Base-by-base conservation (phyloP, 1,284 basidiomycete species). In the Sporisorium scitamineum region DNA sequence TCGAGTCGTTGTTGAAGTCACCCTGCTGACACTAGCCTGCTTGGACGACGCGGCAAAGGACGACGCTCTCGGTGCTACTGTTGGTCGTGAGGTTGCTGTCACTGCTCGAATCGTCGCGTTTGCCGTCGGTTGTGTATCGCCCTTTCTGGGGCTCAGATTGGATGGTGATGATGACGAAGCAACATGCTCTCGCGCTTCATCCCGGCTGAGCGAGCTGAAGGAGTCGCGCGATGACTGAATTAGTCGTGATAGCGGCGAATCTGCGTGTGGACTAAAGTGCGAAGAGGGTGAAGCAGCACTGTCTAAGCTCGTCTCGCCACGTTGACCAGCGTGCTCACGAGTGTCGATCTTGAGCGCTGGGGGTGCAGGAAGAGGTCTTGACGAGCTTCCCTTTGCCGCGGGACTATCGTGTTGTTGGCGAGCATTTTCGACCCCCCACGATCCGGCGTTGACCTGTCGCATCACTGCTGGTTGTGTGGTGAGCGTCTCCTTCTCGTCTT, bases 171-270 rank as follows among this genome's bases (percentile, higher is more conserved):
- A 37, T 3, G 55, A 37, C 6, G 22, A 29, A 27, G 26, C 31
- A 4, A 53, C 22, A 8, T 41, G 55, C 41, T 61, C 44, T 20
- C 51, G 41, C 6, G 55, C 18, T 7, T 64, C 67, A 20, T 70
- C 61, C 10, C 61, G 54, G 32, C 29, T 58, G 31, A 62, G 45
- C 24, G 58, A 65, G 56, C 69, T 61, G 52, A 71, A 61, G 16
- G 59, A 62, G 14, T 71, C 67, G 37, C 72, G 31, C 11, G 72
- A 75, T 1, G 62, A 63, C 22, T 70, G 72, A n/a, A 75, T 75
- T 22, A 75, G 26, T 7, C 65, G 45, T 0, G 67, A 62, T 1
- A 75, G 54, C 16, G 72, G 72, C 11, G 72, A 75, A 10, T 70
- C 45, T 50, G 26, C 56, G 14, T 75, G 62, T 5, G 72, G 72